Conservation (phyloP, 768 basidiomycete genomes). For the Mycena rosella region DNA sequence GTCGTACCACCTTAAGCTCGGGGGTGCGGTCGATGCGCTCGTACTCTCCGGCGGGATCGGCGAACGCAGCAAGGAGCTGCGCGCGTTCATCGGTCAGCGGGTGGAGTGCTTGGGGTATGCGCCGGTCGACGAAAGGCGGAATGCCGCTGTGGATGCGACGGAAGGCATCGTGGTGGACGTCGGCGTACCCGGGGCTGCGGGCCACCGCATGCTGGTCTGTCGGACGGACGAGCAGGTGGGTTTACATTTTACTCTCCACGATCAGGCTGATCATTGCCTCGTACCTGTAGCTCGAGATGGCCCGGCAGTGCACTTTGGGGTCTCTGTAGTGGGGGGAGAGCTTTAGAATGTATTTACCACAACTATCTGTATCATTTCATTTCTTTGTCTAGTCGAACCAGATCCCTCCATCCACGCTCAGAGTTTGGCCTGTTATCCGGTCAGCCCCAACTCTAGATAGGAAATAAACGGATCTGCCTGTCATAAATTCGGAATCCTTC, state of each 20-base stretch:
- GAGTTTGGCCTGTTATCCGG: conserved; percentile 4
- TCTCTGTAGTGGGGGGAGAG: conserved; percentile 9
- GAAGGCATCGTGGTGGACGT: conserved; percentile 64
- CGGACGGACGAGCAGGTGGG: conserved; percentile 75
- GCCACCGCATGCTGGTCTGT: conserved; percentile 66
- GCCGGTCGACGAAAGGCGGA: conserved; percentile 61
- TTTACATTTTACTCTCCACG: conserved; percentile 10
- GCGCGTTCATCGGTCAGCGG: conserved; percentile 67
- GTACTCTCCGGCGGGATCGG: conserved; percentile 94
- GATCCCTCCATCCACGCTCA: conserved; percentile 15
- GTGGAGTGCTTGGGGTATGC: conserved; percentile 74
- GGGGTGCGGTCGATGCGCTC: conserved; percentile 77
- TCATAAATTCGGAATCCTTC: conserved; percentile 12
- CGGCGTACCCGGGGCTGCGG: conserved; percentile 42
- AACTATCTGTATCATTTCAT: neutral
- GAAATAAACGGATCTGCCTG: neutral
- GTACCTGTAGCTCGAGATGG: conserved; percentile 56
- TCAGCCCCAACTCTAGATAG: too few relatives aligned
- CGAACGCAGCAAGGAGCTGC: conserved; percentile 74
- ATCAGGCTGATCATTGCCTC: conserved; percentile 6
- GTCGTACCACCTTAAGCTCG: conserved; percentile 80
- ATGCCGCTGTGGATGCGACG: conserved; percentile 50
- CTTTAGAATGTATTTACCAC: neutral
- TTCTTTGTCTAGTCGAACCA: conserved; percentile 9
- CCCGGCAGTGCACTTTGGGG: conserved; percentile 51